Evolutionary conservation across 169 alveolate genomes (phyloP).

Genomic region (Amoebophrya sp.): DNA sequence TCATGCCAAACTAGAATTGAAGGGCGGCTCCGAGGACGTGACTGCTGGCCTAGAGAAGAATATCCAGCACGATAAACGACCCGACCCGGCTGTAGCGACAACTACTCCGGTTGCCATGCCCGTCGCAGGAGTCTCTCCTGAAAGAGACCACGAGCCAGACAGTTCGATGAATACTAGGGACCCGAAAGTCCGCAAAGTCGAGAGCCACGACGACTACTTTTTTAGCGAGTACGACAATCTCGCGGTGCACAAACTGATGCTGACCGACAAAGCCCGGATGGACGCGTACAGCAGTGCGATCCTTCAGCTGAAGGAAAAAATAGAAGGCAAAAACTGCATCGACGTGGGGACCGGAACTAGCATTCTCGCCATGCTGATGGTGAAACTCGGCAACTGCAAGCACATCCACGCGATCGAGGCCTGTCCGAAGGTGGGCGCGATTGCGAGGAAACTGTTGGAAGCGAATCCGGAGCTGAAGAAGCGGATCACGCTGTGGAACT

Average conservation of each 20-base stretch:
- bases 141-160: no score
- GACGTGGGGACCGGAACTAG: constrained; percentile 84
- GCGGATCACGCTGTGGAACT: constrained; percentile 56
- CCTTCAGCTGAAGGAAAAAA: neutral
- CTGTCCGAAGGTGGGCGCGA: constrained; percentile 58
- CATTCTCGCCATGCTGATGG: constrained; percentile 63
- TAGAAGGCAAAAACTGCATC: constrained; percentile 27
- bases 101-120: no score
- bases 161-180: no score
- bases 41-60: no score
- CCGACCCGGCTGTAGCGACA: no score
- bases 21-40: no score
- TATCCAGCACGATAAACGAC: no score
- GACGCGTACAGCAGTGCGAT: constrained; percentile 38
- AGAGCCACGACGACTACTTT: constrained; percentile 34
- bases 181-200: no score
- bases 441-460: constrained; percentile 57
- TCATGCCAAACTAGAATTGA: no score
- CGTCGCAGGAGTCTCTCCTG: no score
- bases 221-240: constrained; percentile 51
- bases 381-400: constrained; percentile 25
- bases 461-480: constrained; percentile 59
- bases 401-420: constrained; percentile 60
- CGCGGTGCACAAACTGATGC: constrained; percentile 52
- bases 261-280: constrained; percentile 52